These are phyloP conservation scores for Mrakiaceae sp. DNA, from an alignment of 1,284 basidiomycete species.

Conservation along the genomic window DNA sequence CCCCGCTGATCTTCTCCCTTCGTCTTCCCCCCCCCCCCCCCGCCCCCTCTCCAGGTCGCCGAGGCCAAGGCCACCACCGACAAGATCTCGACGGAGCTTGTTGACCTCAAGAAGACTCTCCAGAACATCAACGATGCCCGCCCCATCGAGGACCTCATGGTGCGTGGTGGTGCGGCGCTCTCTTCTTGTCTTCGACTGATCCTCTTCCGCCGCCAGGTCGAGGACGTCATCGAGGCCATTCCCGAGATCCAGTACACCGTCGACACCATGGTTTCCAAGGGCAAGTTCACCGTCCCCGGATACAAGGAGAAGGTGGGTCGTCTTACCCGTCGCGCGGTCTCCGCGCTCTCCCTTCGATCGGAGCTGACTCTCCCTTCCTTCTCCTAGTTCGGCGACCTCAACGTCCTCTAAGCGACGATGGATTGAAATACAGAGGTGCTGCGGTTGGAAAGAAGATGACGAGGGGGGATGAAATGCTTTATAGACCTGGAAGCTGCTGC, in stretches of 20 bases:
- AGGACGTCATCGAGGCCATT: conserved; percentile 84
- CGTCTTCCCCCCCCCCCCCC: not conserved
- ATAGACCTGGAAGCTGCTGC: no score
- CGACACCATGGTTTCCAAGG: conserved; percentile 96
- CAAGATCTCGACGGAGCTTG: conserved; percentile 87
- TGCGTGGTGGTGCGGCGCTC: conserved; percentile 35
- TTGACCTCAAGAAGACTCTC: conserved; percentile 84
- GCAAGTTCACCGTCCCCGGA: conserved; percentile 96
- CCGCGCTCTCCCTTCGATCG: not conserved
- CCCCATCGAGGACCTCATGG: conserved; percentile 93
- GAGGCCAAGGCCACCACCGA: conserved; percentile 82
- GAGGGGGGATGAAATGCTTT: no score
- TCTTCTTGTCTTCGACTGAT: not conserved
- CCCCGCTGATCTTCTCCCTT: not conserved
- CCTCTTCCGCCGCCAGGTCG: conserved; percentile 42
- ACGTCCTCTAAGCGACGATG: no score
- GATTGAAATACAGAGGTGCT: no score
- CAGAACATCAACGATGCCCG: conserved; percentile 96
- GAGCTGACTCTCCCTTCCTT: not conserved
- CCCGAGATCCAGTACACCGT: conserved; percentile 86
- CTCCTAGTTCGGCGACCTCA: not conserved
- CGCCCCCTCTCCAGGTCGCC: conserved; percentile 48
- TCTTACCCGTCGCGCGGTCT: not conserved
- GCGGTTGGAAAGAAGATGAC: no score
- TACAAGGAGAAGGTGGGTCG: conserved; percentile 32